A percentile compares a stretch with the other conserved stretches of the same genome.
phyloP scores from a whole-genome alignment of 2,329 filamentous ascomycete species.

The Chrysoporthe deuterocubensis region DNA sequence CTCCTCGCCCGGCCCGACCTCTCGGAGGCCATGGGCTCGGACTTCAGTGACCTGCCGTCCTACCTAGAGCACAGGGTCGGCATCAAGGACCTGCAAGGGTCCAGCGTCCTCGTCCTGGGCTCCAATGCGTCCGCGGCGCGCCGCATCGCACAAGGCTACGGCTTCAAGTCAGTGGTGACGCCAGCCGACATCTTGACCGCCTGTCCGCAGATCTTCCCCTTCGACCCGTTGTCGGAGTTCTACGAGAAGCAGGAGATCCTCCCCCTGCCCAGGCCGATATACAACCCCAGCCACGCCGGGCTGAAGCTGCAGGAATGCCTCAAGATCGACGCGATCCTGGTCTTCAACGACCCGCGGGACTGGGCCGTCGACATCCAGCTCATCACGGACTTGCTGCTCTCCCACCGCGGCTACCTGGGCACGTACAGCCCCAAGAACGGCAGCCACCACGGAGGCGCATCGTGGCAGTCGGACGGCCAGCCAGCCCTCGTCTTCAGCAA shows the following conservation, averaged over 20 bases:
- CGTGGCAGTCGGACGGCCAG: conserved; percentile 78
- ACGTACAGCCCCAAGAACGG: conserved; percentile 78
- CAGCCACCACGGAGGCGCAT: conserved; percentile 37
- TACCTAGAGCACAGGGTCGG: conserved; percentile 15
- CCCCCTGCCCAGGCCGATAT: conserved; percentile 54
- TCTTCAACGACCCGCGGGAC: conserved; percentile 95
- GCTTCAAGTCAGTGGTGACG: conserved; percentile 81
- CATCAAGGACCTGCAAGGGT: conserved; percentile 52
- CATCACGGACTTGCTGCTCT: conserved; percentile 82
- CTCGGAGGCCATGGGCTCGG: conserved; percentile 43
- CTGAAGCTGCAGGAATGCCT: conserved; percentile 48
- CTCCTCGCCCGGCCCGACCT: conserved; percentile 59
- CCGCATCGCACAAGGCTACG: conserved; percentile 75
- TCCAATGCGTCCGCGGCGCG: conserved; percentile 70
- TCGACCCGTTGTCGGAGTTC: conserved; percentile 67
- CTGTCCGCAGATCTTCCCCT: conserved; percentile 81
- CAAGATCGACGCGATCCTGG: conserved; percentile 87
- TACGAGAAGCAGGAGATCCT: conserved; percentile 64
- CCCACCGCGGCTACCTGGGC: conserved; percentile 76
- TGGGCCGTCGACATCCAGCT: conserved; percentile 91
- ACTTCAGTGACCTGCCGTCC: conserved; percentile 25
- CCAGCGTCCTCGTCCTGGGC: conserved; percentile 76
- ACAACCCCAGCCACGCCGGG: conserved; percentile 27
- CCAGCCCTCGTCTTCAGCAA: conserved; percentile 87
- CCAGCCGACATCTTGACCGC: conserved; percentile 81